Evolutionary conservation across 2,329 filamentous ascomycete genomes (phyloP), one percentile per base, ranked within the genome.

Genomic region (Thielaviopsis euricoi): DNA sequence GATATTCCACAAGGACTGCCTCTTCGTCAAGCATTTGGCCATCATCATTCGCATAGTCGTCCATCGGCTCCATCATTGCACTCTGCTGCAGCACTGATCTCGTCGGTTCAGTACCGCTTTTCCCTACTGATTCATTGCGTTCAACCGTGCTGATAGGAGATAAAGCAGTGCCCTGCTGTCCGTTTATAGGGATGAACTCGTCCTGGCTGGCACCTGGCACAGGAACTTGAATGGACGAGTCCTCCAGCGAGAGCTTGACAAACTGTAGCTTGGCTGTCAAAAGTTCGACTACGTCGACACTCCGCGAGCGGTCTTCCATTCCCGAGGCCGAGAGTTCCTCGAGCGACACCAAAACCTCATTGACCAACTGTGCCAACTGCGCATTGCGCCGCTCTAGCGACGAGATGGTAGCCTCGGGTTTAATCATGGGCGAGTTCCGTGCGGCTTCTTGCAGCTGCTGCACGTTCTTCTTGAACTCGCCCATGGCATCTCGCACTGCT

Each of bases 401-500:
- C 19, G 37, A 6, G 12, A 58, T 21, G 19, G 43, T 50, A 19
- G 48, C 40, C 33, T 61, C 56, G 15, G 21, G 9, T 22, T 52
- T 50, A 2, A 55, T 25, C n/a, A 52, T 55, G 9, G 55, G 26
- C 4, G 71, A 51, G 29, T 51, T 61, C 12, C 53, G 40, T 22
- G 59, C 59, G 26, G 53, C 59, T 13, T 63, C 62, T 52, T 63
- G 62, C 29, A 63, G 49, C 23, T 58, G 61, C 64, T 85, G 79
- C 63, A 90, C 80, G 63, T 89, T 89, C 64, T 86, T 85, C 60
- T 80, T 80, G 54, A 91, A 85, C 69, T 94, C 88, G 9, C 83
- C 84, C 66, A 93, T 79, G 19, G 87, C 87, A 63, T 87, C 86
- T n/a, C 87, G 79, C 6, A 93, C 81, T 0, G 84, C 86, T 67